Evolutionary conservation across 306 rosid species (phyloP), one percentile per base, ranked within the genome.

Genomic region (Castanea mollissima): DNA sequence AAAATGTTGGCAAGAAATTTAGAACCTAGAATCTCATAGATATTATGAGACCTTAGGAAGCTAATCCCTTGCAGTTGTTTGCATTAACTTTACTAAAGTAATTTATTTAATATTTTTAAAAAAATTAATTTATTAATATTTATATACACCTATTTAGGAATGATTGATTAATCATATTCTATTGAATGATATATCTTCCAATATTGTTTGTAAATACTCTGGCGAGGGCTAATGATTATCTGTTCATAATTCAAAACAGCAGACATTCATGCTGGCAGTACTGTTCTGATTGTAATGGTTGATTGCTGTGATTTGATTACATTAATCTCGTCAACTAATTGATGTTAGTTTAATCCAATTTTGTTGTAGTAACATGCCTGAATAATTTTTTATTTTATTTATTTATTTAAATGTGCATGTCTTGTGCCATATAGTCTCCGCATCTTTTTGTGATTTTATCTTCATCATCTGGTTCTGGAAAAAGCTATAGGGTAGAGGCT

Each of bases 241-340:
- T 76, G 59, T 18, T 27, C 15, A 44, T 9, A 13, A 14, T 11
- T 34, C 67, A 78, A 58, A 16, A 44, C 16, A 4, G 13, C 6
- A 29, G 51, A 59, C 52, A 49, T 52, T 25, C 76, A 27, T 44
- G 77, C 63, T 31, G 82, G 72, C 76, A 59, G 62, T 41, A 71
- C 38, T 35, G 71, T 21, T 34, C 12, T 15, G 51, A 57, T 23
- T 49, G 16, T 32, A 57, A 6, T 27, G 65, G 32, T 56, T 70
- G 57, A 41, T 21, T 78, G 2, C 49, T 69, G 81, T 69, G 46
- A 70, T 55, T 57, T 55, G 58, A 70, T 78, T 70, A 56, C 0
- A 79, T 71, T 59, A 79, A 79, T 72, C 44, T 49, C 56, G 82
- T 78, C 76, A 57, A 78, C 75, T 71, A 44, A 41, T 38, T 15